phyloP scores from a whole-genome alignment of 257 asterid genomes.

The Fraxinus americana region DNA sequence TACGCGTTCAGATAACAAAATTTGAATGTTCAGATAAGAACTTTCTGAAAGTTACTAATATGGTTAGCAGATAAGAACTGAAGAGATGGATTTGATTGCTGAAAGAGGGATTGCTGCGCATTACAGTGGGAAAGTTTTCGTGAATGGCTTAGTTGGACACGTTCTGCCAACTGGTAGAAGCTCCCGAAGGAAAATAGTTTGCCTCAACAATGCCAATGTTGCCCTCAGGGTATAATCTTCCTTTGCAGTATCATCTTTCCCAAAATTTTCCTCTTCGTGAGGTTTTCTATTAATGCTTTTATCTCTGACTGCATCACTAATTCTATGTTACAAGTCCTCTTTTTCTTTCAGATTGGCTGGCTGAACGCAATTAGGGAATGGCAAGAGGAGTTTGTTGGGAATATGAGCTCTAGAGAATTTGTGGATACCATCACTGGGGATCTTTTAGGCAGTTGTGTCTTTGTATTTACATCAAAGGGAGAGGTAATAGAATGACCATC shows the following conservation, averaged over 20 bases:
- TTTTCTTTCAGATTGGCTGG: slow-evolving; percentile 79
- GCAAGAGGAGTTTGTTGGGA: slow-evolving; percentile 97
- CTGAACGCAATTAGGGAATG: slow-evolving; percentile 95
- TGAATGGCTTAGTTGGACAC: slow-evolving; percentile 84
- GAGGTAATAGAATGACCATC: slow-evolving; percentile 51
- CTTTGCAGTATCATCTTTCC: slow-evolving; percentile 21
- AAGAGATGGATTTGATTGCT: slow-evolving; percentile 93
- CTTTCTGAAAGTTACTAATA: too few relatives aligned
- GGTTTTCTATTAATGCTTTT: neutral
- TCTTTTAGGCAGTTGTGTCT: slow-evolving; percentile 89
- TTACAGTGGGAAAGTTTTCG: slow-evolving; percentile 79
- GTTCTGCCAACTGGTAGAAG: slow-evolving; percentile 51
- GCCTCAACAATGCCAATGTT: slow-evolving; percentile 85
- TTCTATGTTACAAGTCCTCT: slow-evolving; percentile 18
- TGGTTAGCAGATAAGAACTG: slow-evolving; percentile 71
- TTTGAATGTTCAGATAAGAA: too few relatives aligned
- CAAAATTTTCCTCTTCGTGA: neutral
- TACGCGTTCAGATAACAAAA: too few relatives aligned
- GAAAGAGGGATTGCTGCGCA: slow-evolving; percentile 96
- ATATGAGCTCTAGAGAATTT: slow-evolving; percentile 94
- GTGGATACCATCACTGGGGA: slow-evolving; percentile 90
- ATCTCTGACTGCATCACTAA: slow-evolving; percentile 22
- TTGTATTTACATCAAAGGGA: slow-evolving; percentile 91
- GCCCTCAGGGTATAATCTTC: slow-evolving; percentile 75
- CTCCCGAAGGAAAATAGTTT: slow-evolving; percentile 61